These are phyloP conservation scores for Phytophthora tentaculata DNA, from an alignment of 352 stramenopile species.

Conservation along the genomic window DNA sequence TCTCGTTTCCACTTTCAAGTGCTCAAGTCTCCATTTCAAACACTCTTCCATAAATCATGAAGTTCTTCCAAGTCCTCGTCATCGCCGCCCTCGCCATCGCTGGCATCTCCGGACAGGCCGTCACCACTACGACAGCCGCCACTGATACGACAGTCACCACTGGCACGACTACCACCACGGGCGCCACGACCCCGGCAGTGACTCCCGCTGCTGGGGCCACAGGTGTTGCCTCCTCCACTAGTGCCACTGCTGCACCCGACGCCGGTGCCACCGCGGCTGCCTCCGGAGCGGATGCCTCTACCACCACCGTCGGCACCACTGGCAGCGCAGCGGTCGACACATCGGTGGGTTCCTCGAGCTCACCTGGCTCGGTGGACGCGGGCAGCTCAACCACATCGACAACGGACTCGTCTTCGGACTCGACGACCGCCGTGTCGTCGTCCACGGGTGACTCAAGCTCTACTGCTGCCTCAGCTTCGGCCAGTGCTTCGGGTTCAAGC, in stretches of 20 bases:
- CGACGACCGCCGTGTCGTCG: conserved; percentile 12
- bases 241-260: neutral
- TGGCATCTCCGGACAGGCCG: conserved; percentile 19
- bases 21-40: conserved; percentile 16
- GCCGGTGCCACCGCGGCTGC: neutral
- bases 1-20: conserved; percentile 24
- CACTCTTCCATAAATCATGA: conserved; percentile 18
- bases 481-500: conserved; percentile 27
- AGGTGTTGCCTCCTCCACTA: neutral
- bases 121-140: conserved; percentile 1
- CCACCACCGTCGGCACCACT: neutral
- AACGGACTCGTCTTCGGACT: conserved; percentile 11
- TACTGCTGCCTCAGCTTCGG: conserved; percentile 10
- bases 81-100: conserved; percentile 36
- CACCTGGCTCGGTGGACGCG: neutral
- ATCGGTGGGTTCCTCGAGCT: conserved; percentile 16
- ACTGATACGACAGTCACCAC: conserved; percentile 6
- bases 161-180: conserved; percentile 1
- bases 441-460: conserved; percentile 10
- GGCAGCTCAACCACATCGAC: conserved; percentile 13
- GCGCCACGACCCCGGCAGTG: conserved; percentile 2
- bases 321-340: conserved; percentile 12
- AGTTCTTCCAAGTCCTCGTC: conserved; percentile 39
- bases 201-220: conserved; percentile 10
- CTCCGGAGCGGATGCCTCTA: conserved; percentile 7